phyloP scores from a whole-genome alignment of 768 basidiomycete genomes.

The Tricholoma sp. region DNA sequence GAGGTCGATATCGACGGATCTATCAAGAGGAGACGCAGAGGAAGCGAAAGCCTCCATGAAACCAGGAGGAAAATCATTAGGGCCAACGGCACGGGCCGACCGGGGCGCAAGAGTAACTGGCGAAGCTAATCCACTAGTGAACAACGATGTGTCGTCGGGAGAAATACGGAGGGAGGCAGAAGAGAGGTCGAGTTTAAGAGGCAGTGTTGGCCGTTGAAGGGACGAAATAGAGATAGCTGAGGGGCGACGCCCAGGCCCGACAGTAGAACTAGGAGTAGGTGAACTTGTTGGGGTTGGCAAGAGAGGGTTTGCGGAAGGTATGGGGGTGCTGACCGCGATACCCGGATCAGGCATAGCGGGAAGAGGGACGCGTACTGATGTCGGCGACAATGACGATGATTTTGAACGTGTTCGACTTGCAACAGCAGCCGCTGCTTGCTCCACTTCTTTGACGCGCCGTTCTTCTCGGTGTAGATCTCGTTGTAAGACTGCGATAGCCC shows the following conservation, averaged over 20 bases:
- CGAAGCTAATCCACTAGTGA: conserved; percentile 59
- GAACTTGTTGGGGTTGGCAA: conserved; percentile 26
- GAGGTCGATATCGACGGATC: conserved; percentile 54
- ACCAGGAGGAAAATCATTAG: conserved; percentile 54
- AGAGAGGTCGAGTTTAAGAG: conserved; percentile 80
- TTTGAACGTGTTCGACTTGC: conserved; percentile 19
- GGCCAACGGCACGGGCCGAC: conserved; percentile 58
- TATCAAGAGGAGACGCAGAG: conserved; percentile 26
- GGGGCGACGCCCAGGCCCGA: conserved; percentile 47
- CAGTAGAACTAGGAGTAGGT: conserved; percentile 28
- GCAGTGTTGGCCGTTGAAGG: conserved; percentile 64
- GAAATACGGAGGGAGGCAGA: conserved; percentile 57
- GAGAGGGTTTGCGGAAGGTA: conserved; percentile 5
- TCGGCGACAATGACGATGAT: conserved; percentile 21
- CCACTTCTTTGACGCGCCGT: conserved; percentile 39
- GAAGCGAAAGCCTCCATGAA: conserved; percentile 60
- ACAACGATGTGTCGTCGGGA: conserved; percentile 57
- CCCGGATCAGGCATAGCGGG: conserved; percentile 7
- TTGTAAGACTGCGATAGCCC: conserved; percentile 66
- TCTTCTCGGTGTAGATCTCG: conserved; percentile 65
- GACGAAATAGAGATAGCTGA: conserved; percentile 80
- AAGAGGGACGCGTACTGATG: conserved; percentile 15
- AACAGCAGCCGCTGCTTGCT: conserved; percentile 28
- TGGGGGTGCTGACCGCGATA: not conserved
- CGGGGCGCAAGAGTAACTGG: conserved; percentile 81